Percentiles rank a stretch among this genome's conserved stretches.
Evolutionary conservation across 1,284 basidiomycete species (phyloP).

Genomic region (Trichosporon sp.): DNA sequence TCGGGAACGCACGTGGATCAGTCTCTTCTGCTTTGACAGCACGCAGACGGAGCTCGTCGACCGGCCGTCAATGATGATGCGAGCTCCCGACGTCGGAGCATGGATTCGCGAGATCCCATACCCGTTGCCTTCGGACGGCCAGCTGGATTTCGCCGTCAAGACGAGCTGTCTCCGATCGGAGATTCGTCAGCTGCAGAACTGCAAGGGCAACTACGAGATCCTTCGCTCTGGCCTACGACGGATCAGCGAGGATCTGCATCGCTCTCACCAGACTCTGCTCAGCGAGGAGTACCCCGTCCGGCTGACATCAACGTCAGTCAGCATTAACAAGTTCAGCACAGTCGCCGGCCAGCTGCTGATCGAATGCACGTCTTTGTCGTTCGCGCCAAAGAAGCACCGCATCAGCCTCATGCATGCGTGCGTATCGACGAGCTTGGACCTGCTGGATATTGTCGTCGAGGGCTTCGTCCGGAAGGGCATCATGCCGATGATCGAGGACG

Average conservation of each 20-base stretch:
- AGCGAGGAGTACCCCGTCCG: slow-evolving; percentile 7
- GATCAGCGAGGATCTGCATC: slow-evolving; percentile 19
- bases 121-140: slow-evolving; percentile 20
- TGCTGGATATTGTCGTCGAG: slow-evolving; percentile 22
- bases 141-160: slow-evolving; percentile 24
- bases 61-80: slow-evolving; percentile 22
- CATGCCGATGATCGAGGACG: slow-evolving; percentile 27
- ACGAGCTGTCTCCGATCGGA: slow-evolving; percentile 15
- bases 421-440: slow-evolving; percentile 16
- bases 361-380: slow-evolving; percentile 19
- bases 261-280: slow-evolving; percentile 13
- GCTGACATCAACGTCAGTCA: slow-evolving; percentile 19
- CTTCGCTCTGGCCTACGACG: slow-evolving; percentile 18
- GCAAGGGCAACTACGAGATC: slow-evolving; percentile 19
- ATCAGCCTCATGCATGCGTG: slow-evolving; percentile 19
- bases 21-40: slow-evolving; percentile 21
- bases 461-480: slow-evolving; percentile 22
- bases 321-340: slow-evolving; percentile 23
- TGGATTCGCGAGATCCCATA: slow-evolving; percentile 19
- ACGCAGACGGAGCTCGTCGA: slow-evolving; percentile 21
- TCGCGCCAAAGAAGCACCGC: slow-evolving; percentile 18
- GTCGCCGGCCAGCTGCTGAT: slow-evolving; percentile 17
- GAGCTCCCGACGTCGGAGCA: slow-evolving; percentile 12
- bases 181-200: slow-evolving; percentile 19
- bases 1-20: slow-evolving; percentile 27